phyloP scores from a whole-genome alignment of 306 rosid genomes.

The Carpinus viminea region DNA sequence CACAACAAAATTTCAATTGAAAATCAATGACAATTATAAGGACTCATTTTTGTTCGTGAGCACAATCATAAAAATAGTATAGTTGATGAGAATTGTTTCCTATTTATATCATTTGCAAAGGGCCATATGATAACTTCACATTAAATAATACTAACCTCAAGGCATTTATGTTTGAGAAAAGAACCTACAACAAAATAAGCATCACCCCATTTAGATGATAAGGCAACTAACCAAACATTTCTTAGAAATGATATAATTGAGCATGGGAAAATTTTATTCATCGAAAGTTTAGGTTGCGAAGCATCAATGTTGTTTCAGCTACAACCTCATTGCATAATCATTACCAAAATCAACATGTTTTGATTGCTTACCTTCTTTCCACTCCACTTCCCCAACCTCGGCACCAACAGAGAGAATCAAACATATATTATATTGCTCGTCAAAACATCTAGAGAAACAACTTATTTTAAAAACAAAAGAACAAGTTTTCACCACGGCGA shows the following conservation, averaged over 20 bases:
- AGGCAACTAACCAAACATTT: not conserved
- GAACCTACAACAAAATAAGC: constrained; percentile 61
- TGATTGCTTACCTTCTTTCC: constrained; percentile 67
- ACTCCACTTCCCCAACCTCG: constrained; percentile 64
- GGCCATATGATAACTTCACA: constrained; percentile 6
- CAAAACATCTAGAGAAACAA: constrained; percentile 9
- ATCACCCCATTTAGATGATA: constrained; percentile 9
- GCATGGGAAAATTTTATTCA: not conserved
- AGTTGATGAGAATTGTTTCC: not conserved
- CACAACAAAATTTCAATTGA: not conserved
- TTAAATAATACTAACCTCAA: constrained; percentile 55
- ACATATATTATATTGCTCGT: constrained; percentile 20
- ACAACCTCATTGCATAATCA: not conserved
- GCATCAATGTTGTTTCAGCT: not conserved
- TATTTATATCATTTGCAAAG: not conserved
- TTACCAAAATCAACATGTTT: not conserved
- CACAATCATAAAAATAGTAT: not conserved
- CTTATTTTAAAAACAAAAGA: not conserved
- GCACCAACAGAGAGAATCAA: constrained; percentile 76
- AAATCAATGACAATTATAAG: not conserved
- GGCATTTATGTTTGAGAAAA: constrained; percentile 83
- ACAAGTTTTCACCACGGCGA: constrained; percentile 9
- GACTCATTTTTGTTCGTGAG: not conserved
- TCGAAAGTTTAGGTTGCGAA: not conserved
- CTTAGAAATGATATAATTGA: not conserved